phyloP scores from a whole-genome alignment of 2,329 filamentous ascomycete species.

The Monilinia fructicola region DNA sequence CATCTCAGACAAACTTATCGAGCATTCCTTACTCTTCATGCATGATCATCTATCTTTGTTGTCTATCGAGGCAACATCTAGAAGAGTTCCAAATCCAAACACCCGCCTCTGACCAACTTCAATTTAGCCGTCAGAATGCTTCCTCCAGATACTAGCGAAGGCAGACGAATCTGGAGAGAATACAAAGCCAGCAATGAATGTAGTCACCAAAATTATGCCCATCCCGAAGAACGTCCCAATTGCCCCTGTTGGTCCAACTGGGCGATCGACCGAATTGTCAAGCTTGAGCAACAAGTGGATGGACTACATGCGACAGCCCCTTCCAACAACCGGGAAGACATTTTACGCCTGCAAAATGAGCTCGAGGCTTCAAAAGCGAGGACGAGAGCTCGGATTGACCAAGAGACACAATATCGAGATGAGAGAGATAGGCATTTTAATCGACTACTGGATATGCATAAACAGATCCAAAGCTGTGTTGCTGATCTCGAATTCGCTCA shows the following conservation, averaged over 20 bases:
- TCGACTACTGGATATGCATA: constrained; percentile 17
- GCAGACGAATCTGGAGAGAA: constrained; percentile 10
- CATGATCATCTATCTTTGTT: not conserved
- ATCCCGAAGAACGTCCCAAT: not conserved
- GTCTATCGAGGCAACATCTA: not conserved
- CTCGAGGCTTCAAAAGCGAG: constrained; percentile 3
- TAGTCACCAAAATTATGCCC: not conserved
- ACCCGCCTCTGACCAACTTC: not conserved
- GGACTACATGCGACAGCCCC: not conserved
- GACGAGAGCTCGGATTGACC: constrained; percentile 3
- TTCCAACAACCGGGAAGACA: not conserved
- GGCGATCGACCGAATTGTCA: not conserved
- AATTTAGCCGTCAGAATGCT: not conserved
- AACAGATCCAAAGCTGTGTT: constrained; percentile 14
- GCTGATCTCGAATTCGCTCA: constrained; percentile 14
- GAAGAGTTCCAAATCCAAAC: not conserved
- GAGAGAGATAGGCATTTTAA: constrained; percentile 22
- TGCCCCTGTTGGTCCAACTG: constrained; percentile 15
- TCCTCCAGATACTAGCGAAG: not conserved
- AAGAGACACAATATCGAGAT: constrained; percentile 15
- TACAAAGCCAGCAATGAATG: not conserved
- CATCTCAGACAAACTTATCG: not conserved
- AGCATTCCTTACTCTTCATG: not conserved
- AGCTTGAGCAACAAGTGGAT: not conserved
- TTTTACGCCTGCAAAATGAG: not conserved